A percentile compares a stretch with the other conserved stretches of the same genome.
Conservation (phyloP, 116 monocot genomes). For the Trichopus zeylanicus region DNA sequence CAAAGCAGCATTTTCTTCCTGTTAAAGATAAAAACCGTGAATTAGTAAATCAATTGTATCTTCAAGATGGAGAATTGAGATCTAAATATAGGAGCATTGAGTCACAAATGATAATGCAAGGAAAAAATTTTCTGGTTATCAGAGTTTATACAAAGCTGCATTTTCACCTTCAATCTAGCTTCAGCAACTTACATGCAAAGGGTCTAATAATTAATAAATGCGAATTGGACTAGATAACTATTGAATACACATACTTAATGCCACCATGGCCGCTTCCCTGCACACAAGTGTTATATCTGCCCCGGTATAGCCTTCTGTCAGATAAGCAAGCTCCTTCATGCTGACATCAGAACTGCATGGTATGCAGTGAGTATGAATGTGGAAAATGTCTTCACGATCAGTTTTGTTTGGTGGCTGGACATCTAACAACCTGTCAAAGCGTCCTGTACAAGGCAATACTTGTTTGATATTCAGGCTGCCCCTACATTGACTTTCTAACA, state of each 20-base stretch:
- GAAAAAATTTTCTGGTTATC: no score
- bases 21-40: slow-evolving; percentile 5
- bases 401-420: slow-evolving; percentile 73
- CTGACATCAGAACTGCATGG: slow-evolving; percentile 55
- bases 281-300: slow-evolving; percentile 86
- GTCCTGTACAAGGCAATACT: slow-evolving; percentile 36
- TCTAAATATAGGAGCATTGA: no score
- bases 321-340: slow-evolving; percentile 43
- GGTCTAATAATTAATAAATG: no score
- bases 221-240: no score
- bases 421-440: slow-evolving; percentile 81
- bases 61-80: no score
- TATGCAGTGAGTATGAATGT: slow-evolving; percentile 51
- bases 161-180: no score
- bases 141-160: no score
- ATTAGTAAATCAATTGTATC: no score
- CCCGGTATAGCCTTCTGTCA: slow-evolving; percentile 85
- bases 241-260: slow-evolving; percentile 40
- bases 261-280: slow-evolving; percentile 66
- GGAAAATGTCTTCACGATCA: slow-evolving; percentile 79
- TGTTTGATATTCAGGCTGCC: background rate
- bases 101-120: no score
- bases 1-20: no score
- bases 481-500: background rate
- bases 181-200: no score